These are phyloP conservation scores for Ceratocystis eucalypticola DNA, from an alignment of 2,329 filamentous ascomycete species.

Conservation along the genomic window DNA sequence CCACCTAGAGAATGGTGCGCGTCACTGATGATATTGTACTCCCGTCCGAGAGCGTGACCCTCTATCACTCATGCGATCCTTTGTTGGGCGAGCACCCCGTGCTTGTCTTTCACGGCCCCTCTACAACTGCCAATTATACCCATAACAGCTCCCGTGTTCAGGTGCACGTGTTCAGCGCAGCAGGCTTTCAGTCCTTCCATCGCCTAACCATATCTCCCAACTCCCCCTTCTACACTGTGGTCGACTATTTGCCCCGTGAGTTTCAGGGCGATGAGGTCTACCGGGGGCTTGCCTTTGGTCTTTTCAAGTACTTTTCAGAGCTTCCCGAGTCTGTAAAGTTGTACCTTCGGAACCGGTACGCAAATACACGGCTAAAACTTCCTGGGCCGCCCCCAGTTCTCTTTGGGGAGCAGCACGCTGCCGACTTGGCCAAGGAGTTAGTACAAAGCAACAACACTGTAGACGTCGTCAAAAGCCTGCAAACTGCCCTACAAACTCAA, in stretches of 20 bases:
- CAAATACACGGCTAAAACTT: conserved; percentile 37
- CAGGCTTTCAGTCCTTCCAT: conserved; percentile 78
- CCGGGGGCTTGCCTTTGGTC: conserved; percentile 77
- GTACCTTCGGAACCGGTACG: conserved; percentile 48
- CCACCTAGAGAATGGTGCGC: conserved; percentile 57
- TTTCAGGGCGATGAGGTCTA: conserved; percentile 92
- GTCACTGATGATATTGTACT: conserved; percentile 66
- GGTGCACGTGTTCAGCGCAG: conserved; percentile 79
- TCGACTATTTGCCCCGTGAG: conserved; percentile 79
- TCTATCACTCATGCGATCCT: conserved; percentile 82
- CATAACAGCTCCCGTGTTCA: conserved; percentile 88
- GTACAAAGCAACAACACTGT: conserved; percentile 62
- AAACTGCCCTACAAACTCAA: conserved; percentile 65
- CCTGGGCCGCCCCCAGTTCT: conserved; percentile 54
- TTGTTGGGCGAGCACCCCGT: conserved; percentile 68
- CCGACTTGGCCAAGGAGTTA: conserved; percentile 77
- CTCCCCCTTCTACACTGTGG: conserved; percentile 79
- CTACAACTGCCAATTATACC: conserved; percentile 75
- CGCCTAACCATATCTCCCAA: conserved; percentile 88
- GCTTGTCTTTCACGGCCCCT: conserved; percentile 82
- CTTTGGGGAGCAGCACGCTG: conserved; percentile 86
- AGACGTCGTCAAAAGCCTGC: conserved; percentile 59
- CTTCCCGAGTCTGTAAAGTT: conserved; percentile 64
- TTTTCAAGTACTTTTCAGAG: conserved; percentile 90
- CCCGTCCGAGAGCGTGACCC: conserved; percentile 65